phyloP scores from a whole-genome alignment of 1,139 yeast species.

The Spencermartinsiella ligniputridi region DNA sequence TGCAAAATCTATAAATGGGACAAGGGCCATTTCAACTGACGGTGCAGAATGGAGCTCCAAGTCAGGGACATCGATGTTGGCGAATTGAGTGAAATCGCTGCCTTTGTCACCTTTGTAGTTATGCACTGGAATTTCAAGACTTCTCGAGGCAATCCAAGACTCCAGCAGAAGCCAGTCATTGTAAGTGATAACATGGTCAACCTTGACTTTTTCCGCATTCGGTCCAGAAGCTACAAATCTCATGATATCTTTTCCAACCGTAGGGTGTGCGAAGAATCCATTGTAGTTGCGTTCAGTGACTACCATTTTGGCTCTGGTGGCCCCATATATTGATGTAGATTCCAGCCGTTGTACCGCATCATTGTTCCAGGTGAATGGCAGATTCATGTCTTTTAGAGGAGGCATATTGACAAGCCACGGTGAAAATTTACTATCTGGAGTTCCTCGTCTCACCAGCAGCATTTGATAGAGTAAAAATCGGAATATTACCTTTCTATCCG shows the following conservation, averaged over 20 bases:
- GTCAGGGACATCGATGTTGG: background rate
- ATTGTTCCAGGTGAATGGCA: constrained; percentile 31
- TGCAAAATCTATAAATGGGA: constrained; percentile 29
- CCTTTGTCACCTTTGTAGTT: constrained; percentile 10
- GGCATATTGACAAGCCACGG: constrained; percentile 27
- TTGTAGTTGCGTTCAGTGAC: constrained; percentile 25
- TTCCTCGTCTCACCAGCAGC: constrained; percentile 19
- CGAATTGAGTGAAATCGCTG: background rate
- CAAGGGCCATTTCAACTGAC: constrained; percentile 13
- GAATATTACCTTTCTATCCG: constrained; percentile 10
- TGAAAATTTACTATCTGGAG: constrained; percentile 20
- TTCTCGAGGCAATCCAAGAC: constrained; percentile 34
- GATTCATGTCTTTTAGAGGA: constrained; percentile 25
- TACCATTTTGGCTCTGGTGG: constrained; percentile 27
- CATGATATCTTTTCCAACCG: constrained; percentile 18
- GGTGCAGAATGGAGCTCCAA: background rate
- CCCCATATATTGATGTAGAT: constrained; percentile 29
- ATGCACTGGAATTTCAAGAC: constrained; percentile 23
- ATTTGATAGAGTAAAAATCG: constrained; percentile 23
- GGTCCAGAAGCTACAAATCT: constrained; percentile 20
- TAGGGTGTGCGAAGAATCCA: constrained; percentile 18
- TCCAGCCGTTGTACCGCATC: constrained; percentile 25
- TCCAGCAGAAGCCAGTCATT: constrained; percentile 30
- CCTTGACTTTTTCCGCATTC: constrained; percentile 3
- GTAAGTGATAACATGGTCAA: constrained; percentile 8